Base-by-base conservation (phyloP, 352 stramenopile genomes). In the Lagenidium giganteum region DNA sequence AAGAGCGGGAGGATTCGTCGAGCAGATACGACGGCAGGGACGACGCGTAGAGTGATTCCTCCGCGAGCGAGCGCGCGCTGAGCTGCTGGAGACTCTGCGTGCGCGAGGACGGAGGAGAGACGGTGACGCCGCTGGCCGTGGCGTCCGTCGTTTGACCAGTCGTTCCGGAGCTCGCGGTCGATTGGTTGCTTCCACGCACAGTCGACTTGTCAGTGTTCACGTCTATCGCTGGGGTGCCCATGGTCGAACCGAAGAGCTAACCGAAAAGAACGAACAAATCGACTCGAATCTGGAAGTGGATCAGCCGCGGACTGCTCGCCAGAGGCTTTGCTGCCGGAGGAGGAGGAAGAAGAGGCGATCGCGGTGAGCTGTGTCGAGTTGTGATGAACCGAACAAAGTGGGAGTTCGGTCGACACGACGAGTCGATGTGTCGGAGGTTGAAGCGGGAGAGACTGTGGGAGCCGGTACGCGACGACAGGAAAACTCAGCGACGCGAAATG, bases 281-380 rank as follows among this genome's bases (percentile, higher is more conserved):
- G 41, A 50, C 48, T 39, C 29, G 31, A 57, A 57, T 25, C 32
- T 50, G 31, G 49, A 57, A 57, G 49, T 57, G 49, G 42, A 5
- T 36, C 31, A 23, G 21, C 18, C 11, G 17, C 33, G 18, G 17
- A 5, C 16, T n/a, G n/a, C n/a, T n/a, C n/a, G n/a, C n/a, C n/a
- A n/a, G n/a, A n/a, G n/a, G n/a, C n/a, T n/a, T n/a, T n/a, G n/a
- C n/a, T n/a, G n/a, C n/a, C n/a, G n/a, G n/a, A n/a, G n/a, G n/a
- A n/a, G n/a, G n/a, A n/a, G n/a, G n/a, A n/a, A n/a, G n/a, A n/a
- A n/a, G n/a, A n/a, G n/a, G n/a, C n/a, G n/a, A n/a, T n/a, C n/a
- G n/a, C n/a, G n/a, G n/a, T n/a, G n/a, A n/a, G n/a, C n/a, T n/a
- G n/a, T n/a, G n/a, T n/a, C n/a, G n/a, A n/a, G n/a, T n/a, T n/a